Evolutionary conservation across 108 stramenopile species (phyloP).

Genomic region (Conticribra guillardii): DNA sequence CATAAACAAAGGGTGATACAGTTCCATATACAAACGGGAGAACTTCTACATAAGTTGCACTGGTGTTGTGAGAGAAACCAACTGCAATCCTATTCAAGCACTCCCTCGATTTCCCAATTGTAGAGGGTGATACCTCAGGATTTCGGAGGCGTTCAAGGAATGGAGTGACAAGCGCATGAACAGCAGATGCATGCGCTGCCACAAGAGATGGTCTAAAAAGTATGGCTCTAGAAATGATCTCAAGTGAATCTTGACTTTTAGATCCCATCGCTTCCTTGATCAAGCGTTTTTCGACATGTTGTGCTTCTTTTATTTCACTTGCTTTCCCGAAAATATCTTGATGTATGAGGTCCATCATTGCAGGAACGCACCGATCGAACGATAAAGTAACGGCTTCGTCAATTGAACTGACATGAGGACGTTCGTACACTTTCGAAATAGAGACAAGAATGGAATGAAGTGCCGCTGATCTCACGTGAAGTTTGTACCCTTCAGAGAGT

Average conservation of each 20-base stretch:
- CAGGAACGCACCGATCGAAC: slow-evolving; percentile 76
- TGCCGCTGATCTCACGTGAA: slow-evolving; percentile 86
- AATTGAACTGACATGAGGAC: slow-evolving; percentile 7
- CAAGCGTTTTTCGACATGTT: slow-evolving; percentile 70
- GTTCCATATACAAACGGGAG: slow-evolving; percentile 87
- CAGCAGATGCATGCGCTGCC: slow-evolving; percentile 59
- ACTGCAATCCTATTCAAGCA: slow-evolving; percentile 86
- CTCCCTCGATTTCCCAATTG: slow-evolving; percentile 74
- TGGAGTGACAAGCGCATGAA: slow-evolving; percentile 75
- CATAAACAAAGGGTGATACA: slow-evolving; percentile 69
- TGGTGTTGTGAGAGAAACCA: slow-evolving; percentile 90
- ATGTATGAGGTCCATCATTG: slow-evolving; percentile 84
- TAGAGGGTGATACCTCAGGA: slow-evolving; percentile 54
- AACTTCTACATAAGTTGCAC: slow-evolving; percentile 70
- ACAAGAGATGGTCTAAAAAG: slow-evolving; percentile 70
- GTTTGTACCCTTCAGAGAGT: slow-evolving; percentile 91
- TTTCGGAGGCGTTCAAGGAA: slow-evolving; percentile 72
- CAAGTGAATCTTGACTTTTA: slow-evolving; percentile 82
- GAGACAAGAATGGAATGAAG: slow-evolving; percentile 83
- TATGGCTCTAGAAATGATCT: slow-evolving; percentile 70
- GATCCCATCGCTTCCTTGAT: slow-evolving; percentile 90
- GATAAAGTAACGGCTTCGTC: slow-evolving; percentile 11
- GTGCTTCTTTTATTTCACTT: slow-evolving; percentile 79
- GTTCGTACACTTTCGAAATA: slow-evolving; percentile 51
- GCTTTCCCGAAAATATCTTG: slow-evolving; percentile 88